These are phyloP conservation scores for Phytopythium aichiense DNA, from an alignment of 352 stramenopile species.

Conservation along the genomic window DNA sequence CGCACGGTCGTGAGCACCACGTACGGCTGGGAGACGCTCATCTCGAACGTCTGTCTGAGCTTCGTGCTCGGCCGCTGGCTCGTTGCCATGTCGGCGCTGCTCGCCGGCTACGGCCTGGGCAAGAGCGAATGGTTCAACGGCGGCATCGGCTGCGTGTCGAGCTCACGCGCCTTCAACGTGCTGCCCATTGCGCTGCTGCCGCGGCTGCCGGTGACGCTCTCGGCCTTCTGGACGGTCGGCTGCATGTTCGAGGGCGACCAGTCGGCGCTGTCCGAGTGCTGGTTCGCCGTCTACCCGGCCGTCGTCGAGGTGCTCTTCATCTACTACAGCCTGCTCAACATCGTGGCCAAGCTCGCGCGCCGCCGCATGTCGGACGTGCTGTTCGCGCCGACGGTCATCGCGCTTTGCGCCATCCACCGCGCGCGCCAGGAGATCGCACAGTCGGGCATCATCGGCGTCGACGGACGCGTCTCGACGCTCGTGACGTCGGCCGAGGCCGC, in stretches of 20 bases:
- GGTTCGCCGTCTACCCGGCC: conserved; percentile 44
- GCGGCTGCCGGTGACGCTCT: conserved; percentile 31
- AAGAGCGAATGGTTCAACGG: conserved; percentile 22
- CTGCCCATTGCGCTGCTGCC: conserved; percentile 38
- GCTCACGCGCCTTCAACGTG: conserved; percentile 34
- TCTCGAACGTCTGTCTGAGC: conserved; percentile 36
- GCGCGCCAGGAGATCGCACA: conserved; percentile 16
- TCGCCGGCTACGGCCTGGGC: conserved; percentile 17
- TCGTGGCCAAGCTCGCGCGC: conserved; percentile 29
- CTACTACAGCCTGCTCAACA: conserved; percentile 44
- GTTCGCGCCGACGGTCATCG: conserved; percentile 32
- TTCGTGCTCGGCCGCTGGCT: conserved; percentile 40
- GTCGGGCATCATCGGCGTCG: conserved; percentile 15
- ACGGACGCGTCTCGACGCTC: conserved; percentile 27
- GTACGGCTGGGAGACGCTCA: conserved; percentile 42
- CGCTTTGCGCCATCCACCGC: conserved; percentile 34
- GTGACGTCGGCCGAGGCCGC: conserved; percentile 27
- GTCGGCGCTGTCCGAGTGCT: conserved; percentile 30
- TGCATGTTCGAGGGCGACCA: conserved; percentile 48
- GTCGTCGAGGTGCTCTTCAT: conserved; percentile 35
- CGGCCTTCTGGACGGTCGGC: conserved; percentile 35
- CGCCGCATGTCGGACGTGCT: conserved; percentile 28
- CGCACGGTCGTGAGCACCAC: conserved; percentile 15
- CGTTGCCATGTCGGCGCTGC: conserved; percentile 33
- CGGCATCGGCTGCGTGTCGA: conserved; percentile 33